phyloP scores from a whole-genome alignment of 2,329 filamentous ascomycete species.

The Trichoderma koningiopsis region DNA sequence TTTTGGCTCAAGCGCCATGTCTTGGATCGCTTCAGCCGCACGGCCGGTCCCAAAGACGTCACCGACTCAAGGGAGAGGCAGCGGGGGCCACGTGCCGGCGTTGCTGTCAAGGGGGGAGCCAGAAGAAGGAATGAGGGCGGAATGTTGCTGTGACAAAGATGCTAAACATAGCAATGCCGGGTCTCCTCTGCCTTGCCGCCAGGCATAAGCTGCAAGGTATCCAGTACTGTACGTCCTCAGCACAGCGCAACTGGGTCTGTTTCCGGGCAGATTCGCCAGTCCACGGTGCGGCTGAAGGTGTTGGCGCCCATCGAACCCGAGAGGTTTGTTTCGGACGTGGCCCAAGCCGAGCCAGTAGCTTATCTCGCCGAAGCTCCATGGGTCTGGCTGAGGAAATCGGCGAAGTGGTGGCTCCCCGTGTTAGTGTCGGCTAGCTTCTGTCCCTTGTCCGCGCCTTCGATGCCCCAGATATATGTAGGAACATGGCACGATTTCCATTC shows the following conservation, averaged over 20 bases:
- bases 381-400: not conserved
- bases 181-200: not conserved
- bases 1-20: slow-evolving; percentile 12
- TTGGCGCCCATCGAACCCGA: slow-evolving; percentile 9
- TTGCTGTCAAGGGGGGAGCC: slow-evolving; percentile 6
- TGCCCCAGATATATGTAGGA: slow-evolving; percentile 5
- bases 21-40: slow-evolving; percentile 21
- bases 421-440: not conserved
- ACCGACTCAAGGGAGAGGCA: slow-evolving; percentile 9
- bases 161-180: slow-evolving; percentile 20
- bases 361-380: slow-evolving; percentile 8
- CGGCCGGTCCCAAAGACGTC: not conserved
- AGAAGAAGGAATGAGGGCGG: not conserved
- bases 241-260: not conserved
- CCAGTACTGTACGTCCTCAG: not conserved
- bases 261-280: slow-evolving; percentile 21
- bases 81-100: slow-evolving; percentile 19
- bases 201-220: not conserved
- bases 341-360: slow-evolving; percentile 2
- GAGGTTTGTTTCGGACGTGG: slow-evolving; percentile 6
- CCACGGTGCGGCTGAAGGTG: slow-evolving; percentile 17
- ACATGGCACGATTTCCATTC: not conserved
- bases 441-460: not conserved
- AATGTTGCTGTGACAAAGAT: not conserved
- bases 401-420: not conserved